Evolutionary conservation across 202 grass and related monocot species (phyloP), one percentile per base, ranked within the genome.

Genomic region (Hordeum pubiflorum): DNA sequence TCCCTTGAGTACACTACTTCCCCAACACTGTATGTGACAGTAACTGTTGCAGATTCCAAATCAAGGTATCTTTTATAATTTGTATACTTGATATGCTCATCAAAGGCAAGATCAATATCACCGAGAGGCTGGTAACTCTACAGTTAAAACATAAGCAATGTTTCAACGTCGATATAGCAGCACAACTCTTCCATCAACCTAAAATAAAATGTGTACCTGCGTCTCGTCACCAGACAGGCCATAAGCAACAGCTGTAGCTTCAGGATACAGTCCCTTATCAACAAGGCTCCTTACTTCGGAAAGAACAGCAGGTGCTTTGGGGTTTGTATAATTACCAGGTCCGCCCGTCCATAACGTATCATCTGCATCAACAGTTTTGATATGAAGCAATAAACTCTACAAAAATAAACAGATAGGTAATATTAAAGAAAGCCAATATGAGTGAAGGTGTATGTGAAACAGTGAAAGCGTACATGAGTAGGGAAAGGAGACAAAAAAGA

Each of bases 321-420:
- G 78, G 63, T 94, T 93, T 76, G 92, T 94, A 80, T 97, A 94
- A 57, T 92, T 86, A 77, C 88, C 92, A 64, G 95, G 95, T 75
- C 81, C 88, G n/a, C 95, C 95, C 15, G 95, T 97, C 95, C 95
- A 94, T 57, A 97, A 80, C 79, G 95, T 97, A 65, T 97, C 92
- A 88, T 91, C 95, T 97, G 80, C 89, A 84, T 32, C 58, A 83
- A 76, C 22, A 85, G 77, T 82, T 62, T 77, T 71, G 81, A 59
- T 83, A 83, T 57, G 70, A 89, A 41, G n/a, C 7, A 81, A 46
- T 64, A 24, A 71, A 40, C 37, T 85, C 29, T 23, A 79, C 40
- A 4, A 23, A 81, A 44, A 64, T 13, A 57, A 12, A 7, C 3
- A 37, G 27, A 69, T 33, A 69, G 6, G 18, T 37, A 62, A 46